These are phyloP conservation scores for Nicotiana otophora DNA, from an alignment of 257 asterid species.

Conservation along the genomic window DNA sequence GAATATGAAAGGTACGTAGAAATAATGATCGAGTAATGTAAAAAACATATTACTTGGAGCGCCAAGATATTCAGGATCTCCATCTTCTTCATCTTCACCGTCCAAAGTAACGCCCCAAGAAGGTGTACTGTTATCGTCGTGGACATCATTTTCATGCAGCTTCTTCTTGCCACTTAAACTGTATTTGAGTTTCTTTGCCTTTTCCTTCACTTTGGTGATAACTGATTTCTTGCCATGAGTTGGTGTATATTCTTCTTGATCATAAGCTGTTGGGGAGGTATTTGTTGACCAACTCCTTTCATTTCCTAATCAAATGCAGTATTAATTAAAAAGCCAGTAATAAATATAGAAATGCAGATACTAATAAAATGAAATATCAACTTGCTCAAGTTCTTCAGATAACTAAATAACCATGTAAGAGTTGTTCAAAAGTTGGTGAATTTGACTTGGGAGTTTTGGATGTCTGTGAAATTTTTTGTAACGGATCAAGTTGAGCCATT, in stretches of 20 bases:
- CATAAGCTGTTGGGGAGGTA: constrained; percentile 31
- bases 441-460: constrained; percentile 29
- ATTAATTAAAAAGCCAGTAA: constrained; percentile 1
- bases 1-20: not conserved
- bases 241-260: constrained; percentile 42
- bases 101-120: constrained; percentile 41
- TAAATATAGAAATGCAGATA: not conserved
- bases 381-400: not conserved
- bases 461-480: constrained; percentile 14
- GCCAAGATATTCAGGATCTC: constrained; percentile 86
- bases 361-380: not conserved
- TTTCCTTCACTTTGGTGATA: constrained; percentile 68
- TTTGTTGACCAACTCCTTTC: constrained; percentile 27
- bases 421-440: constrained; percentile 58
- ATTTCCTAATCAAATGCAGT: constrained; percentile 24
- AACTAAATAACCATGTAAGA: constrained; percentile 42
- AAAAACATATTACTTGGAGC: constrained; percentile 70
- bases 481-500: constrained; percentile 22
- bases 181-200: constrained; percentile 64
- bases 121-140: constrained; percentile 24
- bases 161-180: constrained; percentile 51
- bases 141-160: constrained; percentile 30
- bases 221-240: constrained; percentile 51
- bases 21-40: not conserved
- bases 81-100: constrained; percentile 32